phyloP scores from a whole-genome alignment of 345 rosid genomes.

The Lenwebbia sp. region DNA sequence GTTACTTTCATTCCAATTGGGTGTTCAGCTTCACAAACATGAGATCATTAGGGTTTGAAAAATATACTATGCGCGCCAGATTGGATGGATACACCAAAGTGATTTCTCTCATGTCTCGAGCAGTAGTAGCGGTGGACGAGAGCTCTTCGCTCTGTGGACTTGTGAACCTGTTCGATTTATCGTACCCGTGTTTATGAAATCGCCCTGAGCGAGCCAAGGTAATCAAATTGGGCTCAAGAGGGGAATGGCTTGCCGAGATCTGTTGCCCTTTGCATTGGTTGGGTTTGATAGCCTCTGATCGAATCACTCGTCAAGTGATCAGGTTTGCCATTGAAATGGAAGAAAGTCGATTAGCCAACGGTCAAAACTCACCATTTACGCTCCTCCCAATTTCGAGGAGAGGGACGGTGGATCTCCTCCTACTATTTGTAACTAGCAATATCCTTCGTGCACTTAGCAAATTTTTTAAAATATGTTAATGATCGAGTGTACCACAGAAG shows the following conservation, averaged over 20 bases:
- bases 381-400: constrained; percentile 1
- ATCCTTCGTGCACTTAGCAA: background rate
- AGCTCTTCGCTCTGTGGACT: too few species aligned
- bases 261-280: background rate
- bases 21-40: background rate
- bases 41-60: too few species aligned
- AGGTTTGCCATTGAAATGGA: background rate
- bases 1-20: background rate
- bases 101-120: accelerated
- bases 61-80: background rate
- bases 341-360: background rate
- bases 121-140: too few species aligned
- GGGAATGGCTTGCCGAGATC: accelerated
- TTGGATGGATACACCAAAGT: background rate
- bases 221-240: background rate
- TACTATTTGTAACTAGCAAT: background rate
- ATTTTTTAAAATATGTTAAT: background rate
- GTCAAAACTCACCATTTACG: background rate
- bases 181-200: background rate
- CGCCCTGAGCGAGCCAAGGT: accelerated
- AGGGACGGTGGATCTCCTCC: background rate
- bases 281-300: accelerated
- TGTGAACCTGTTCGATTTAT: too few species aligned
- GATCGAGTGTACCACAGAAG: background rate
- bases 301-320: accelerated